Conservation (phyloP, 805 yeast genomes). For the Pichia cabralensis region DNA sequence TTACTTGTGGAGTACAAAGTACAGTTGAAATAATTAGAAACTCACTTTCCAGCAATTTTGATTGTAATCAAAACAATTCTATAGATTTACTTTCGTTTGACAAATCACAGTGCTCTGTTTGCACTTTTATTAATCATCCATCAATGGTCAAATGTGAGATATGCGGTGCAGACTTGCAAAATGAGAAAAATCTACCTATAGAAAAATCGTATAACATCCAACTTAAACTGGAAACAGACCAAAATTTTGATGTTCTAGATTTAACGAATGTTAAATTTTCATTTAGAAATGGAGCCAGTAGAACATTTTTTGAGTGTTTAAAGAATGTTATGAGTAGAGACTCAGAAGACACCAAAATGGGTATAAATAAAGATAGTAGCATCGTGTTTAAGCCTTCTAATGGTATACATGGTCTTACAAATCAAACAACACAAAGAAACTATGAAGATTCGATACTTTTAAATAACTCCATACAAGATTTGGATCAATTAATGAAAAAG, state of each 20-base stretch:
- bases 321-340: too few relatives aligned
- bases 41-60: not conserved
- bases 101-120: slow-evolving; percentile 35
- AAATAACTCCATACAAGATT: slow-evolving; percentile 61
- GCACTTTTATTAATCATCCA: slow-evolving; percentile 73
- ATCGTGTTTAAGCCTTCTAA: not conserved
- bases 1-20: slow-evolving; percentile 53
- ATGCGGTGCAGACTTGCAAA: slow-evolving; percentile 57
- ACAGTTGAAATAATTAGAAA: slow-evolving; percentile 26
- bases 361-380: not conserved
- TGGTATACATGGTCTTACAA: slow-evolving; percentile 69
- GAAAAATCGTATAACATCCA: too few relatives aligned
- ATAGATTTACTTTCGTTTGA: slow-evolving; percentile 18
- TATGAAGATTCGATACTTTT: slow-evolving; percentile 51
- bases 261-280: slow-evolving; percentile 46
- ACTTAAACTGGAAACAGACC: slow-evolving; percentile 1
- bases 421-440: slow-evolving; percentile 42
- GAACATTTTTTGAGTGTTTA: slow-evolving; percentile 28
- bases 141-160: slow-evolving; percentile 72
- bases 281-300: slow-evolving; percentile 65
- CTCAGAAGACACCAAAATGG: too few relatives aligned
- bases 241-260: slow-evolving; percentile 16
- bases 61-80: not conserved
- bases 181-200: too few relatives aligned
- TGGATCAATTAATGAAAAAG: slow-evolving; percentile 66